These are phyloP conservation scores for Rhodofomes roseus DNA, from an alignment of 1,284 basidiomycete genomes.

Conservation along the genomic window DNA sequence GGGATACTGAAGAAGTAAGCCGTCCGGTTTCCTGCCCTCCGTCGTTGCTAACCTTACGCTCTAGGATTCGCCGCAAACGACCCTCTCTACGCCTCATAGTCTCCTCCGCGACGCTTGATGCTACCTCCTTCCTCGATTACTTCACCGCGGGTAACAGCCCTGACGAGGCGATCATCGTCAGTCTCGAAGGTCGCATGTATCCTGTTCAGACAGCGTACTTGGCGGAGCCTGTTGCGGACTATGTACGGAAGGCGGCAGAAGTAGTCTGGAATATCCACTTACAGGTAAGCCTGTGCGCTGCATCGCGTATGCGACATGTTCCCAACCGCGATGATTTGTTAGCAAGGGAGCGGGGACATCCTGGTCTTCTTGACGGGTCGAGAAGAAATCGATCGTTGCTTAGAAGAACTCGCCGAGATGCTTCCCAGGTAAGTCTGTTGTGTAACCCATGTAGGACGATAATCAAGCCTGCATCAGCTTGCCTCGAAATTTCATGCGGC, in stretches of 20 bases:
- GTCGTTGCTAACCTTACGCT: conserved; percentile 10
- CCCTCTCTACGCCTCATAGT: conserved; percentile 88
- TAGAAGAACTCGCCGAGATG: conserved; percentile 80
- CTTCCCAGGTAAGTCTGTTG: conserved; percentile 59
- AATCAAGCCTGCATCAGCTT: conserved; percentile 41
- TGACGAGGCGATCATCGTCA: conserved; percentile 74
- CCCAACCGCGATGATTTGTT: background rate
- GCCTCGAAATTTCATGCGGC: conserved; percentile 54
- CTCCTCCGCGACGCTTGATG: conserved; percentile 95
- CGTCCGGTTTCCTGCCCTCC: background rate
- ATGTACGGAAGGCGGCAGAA: conserved; percentile 80
- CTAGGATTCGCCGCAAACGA: conserved; percentile 83
- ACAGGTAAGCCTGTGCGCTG: conserved; percentile 46
- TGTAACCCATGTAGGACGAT: background rate
- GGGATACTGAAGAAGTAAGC: conserved; percentile 86
- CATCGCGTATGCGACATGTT: too few relatives aligned
- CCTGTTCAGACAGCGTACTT: conserved; percentile 85
- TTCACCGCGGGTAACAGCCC: conserved; percentile 58
- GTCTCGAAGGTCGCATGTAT: conserved; percentile 90
- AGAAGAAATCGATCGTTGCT: conserved; percentile 90
- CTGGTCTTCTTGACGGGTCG: conserved; percentile 95
- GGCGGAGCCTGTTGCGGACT: conserved; percentile 73
- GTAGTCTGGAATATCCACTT: conserved; percentile 85
- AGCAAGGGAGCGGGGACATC: conserved; percentile 83
- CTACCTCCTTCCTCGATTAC: conserved; percentile 83